These are phyloP conservation scores for Cercospora zeae-maydis DNA, from an alignment of 2,329 filamentous ascomycete species.

Conservation along the genomic window DNA sequence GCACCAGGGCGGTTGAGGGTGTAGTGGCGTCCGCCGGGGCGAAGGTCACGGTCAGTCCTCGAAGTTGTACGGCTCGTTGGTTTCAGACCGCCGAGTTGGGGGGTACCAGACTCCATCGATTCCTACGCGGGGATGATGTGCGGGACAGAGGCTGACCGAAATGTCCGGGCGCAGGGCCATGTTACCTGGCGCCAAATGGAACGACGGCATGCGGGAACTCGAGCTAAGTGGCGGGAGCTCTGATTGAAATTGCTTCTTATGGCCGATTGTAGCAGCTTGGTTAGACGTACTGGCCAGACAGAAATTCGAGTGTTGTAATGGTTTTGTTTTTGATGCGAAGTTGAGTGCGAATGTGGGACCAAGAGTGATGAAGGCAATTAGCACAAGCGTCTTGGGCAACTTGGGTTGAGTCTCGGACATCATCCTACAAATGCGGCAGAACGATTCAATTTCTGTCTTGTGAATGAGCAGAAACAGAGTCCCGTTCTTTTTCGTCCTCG, in stretches of 20 bases:
- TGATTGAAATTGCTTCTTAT: too few relatives aligned
- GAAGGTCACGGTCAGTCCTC: not conserved
- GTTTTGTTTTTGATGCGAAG: not conserved
- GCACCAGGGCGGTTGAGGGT: not conserved
- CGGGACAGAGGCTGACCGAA: not conserved
- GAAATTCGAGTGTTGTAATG: too few relatives aligned
- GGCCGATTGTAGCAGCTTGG: not conserved
- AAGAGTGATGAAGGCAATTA: slow-evolving; percentile 54
- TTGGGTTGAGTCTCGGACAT: slow-evolving; percentile 39
- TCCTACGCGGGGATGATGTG: not conserved
- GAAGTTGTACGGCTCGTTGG: not conserved
- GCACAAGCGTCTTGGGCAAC: slow-evolving; percentile 48
- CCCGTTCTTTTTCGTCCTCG: not conserved
- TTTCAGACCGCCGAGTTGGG: not conserved
- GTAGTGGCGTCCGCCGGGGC: not conserved
- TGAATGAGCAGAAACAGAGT: not conserved
- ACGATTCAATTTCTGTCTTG: not conserved
- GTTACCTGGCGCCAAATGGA: not conserved
- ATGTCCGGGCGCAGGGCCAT: not conserved
- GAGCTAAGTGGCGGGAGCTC: too few relatives aligned
- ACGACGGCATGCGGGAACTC: not conserved
- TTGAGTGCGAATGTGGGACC: slow-evolving; percentile 22
- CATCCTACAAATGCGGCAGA: slow-evolving; percentile 33
- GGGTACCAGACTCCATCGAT: not conserved
- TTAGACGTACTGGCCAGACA: too few relatives aligned